Base-by-base conservation (phyloP, 345 rosid genomes). In the Ceriops tagal region DNA sequence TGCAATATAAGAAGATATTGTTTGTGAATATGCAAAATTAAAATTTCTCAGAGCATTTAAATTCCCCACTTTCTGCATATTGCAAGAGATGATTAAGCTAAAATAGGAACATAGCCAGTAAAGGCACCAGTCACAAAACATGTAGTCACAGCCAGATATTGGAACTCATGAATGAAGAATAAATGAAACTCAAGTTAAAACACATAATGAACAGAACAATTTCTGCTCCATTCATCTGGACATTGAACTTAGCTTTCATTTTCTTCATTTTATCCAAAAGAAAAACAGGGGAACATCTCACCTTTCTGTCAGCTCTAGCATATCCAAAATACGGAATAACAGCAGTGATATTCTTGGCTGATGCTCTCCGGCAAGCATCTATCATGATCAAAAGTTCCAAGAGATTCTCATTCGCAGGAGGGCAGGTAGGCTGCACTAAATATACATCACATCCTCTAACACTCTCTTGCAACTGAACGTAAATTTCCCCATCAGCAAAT, bases 301-400 rank as follows among this genome's bases (percentile, higher is more conserved):
- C 98, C 96, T 93, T 91, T 78, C 97, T 81, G 82, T 93, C 98
- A 73, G 98, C 98, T 70, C 97, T 85, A 57, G 97, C 98, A 79
- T 91, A 91, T 47, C 97, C 98, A 81, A 93, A 93, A 82, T 93
- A 93, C 4, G 98, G 98, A 78, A 93, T 89, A 18, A 93, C 98
- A 2, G 97, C 97, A 3, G 97, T 93, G 43, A 93, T 93, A 52
- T 83, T 89, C 73, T 89, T 91, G 46, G 97, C 98, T 0, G 98
- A 93, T 11, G 97, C 98, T 79, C 97, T 83, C 28, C 97, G 84
- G 77, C 96, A 93, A 68, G 98, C 98, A 81, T 93, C 98, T 51
- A 93, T 81, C 98, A 93, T 93, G 58, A 93, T 74, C 30, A 93
- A 82, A 72, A 93, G 89, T 76, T 93, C 98, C 98, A 89, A 88